Conservation (phyloP, 1,139 yeast genomes). For the Kodamaea sp. region DNA sequence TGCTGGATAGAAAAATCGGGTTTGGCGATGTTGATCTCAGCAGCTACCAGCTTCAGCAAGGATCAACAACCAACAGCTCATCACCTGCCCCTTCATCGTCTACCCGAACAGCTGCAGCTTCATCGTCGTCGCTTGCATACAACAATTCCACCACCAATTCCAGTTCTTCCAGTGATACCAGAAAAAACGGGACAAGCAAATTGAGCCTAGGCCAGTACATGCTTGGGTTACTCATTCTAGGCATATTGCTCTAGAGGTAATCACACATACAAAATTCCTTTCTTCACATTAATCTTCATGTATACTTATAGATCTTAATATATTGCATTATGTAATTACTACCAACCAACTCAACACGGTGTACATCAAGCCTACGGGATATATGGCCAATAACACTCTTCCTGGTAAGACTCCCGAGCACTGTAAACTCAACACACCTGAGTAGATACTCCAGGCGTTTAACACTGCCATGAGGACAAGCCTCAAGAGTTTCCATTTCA, state of each 20-base stretch:
- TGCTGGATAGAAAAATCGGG: conserved; percentile 51
- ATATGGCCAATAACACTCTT: conserved; percentile 70
- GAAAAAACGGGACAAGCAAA: too few species aligned
- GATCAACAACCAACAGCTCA: conserved; percentile 1
- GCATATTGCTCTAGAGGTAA: not conserved
- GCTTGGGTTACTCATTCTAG: not conserved
- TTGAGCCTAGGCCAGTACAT: too few species aligned
- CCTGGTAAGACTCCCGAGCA: conserved; percentile 71
- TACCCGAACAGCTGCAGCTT: conserved; percentile 2
- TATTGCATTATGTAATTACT: conserved; percentile 55
- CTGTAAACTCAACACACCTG: conserved; percentile 64
- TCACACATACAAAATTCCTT: too few species aligned
- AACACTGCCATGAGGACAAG: conserved; percentile 53
- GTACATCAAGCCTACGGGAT: conserved; percentile 78
- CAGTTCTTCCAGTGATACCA: too few species aligned
- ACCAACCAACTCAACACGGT: conserved; percentile 77
- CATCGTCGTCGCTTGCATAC: conserved; percentile 7
- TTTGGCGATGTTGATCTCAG: conserved; percentile 39
- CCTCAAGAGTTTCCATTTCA: conserved; percentile 54
- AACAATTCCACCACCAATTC: not conserved
- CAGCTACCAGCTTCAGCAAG: conserved; percentile 6
- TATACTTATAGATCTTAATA: not conserved
- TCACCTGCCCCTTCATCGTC: conserved; percentile 5
- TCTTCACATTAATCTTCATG: not conserved
- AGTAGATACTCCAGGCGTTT: conserved; percentile 73